phyloP scores from a whole-genome alignment of 306 rosid genomes.

The Neltuma alba region DNA sequence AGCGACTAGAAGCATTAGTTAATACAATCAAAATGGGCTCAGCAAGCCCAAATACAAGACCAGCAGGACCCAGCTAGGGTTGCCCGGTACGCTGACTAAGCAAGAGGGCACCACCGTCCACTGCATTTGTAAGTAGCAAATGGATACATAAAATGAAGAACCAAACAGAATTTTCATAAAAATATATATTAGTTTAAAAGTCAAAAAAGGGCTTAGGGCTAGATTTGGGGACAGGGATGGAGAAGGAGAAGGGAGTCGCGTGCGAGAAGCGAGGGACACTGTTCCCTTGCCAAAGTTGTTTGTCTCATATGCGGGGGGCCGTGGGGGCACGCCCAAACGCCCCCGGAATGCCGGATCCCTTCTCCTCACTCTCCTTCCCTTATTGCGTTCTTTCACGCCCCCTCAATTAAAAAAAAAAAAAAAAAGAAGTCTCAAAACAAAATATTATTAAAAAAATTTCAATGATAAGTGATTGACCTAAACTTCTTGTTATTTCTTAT shows the following conservation, averaged over 20 bases:
- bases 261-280: not conserved
- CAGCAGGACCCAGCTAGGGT: not conserved
- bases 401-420: too few species aligned
- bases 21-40: too few species aligned
- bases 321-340: not conserved
- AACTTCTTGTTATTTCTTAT: too few species aligned
- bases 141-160: not conserved
- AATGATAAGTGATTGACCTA: too few species aligned
- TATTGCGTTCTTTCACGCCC: not conserved
- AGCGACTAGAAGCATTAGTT: too few species aligned
- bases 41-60: too few species aligned
- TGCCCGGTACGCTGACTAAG: not conserved
- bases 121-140: too few species aligned
- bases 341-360: too few species aligned
- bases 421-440: too few species aligned
- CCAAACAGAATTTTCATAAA: too few species aligned
- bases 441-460: too few species aligned
- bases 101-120: not conserved
- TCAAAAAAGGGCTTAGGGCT: not conserved
- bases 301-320: not conserved
- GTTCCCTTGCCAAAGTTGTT: not conserved
- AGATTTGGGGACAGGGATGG: not conserved
- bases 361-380: not conserved
- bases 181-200: too few species aligned
- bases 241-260: not conserved